Percentiles rank a stretch among this genome's conserved stretches.
These are phyloP conservation scores for Misopates orontium DNA, from an alignment of 257 asterid species.

Conservation along the genomic window DNA sequence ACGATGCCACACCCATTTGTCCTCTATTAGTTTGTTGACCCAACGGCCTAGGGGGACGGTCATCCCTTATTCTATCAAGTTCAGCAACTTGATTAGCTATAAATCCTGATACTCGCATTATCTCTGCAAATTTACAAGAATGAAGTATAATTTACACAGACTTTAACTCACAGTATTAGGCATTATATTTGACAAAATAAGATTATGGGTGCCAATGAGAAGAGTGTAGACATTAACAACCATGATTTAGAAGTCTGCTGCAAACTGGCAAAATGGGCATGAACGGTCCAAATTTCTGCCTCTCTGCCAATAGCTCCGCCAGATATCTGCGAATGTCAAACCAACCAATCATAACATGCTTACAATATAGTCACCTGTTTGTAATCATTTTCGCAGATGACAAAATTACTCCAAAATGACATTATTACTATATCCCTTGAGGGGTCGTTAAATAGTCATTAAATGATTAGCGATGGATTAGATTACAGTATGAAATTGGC, in stretches of 20 bases:
- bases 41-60: slow-evolving; percentile 44
- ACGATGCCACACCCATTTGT: slow-evolving; percentile 43
- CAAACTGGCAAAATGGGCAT: slow-evolving; percentile 57
- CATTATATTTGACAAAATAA: not conserved
- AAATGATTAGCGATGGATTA: no score
- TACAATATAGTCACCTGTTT: no score
- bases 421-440: no score
- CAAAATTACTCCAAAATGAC: no score
- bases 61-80: slow-evolving; percentile 59
- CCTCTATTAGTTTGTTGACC: slow-evolving; percentile 58
- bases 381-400: no score
- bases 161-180: no score
- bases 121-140: slow-evolving; percentile 44
- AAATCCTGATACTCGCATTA: slow-evolving; percentile 51
- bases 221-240: slow-evolving; percentile 31
- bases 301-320: slow-evolving; percentile 64
- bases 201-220: not conserved
- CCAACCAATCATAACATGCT: slow-evolving; percentile 20
- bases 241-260: slow-evolving; percentile 73
- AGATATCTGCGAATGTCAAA: slow-evolving; percentile 49
- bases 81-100: slow-evolving; percentile 50
- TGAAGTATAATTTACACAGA: not conserved
- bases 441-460: no score
- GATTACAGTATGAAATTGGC: no score
- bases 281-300: slow-evolving; percentile 66